Percentiles rank a stretch among this genome's conserved stretches.
Conservation (phyloP, 116 monocot species). For the Iris pallida region DNA sequence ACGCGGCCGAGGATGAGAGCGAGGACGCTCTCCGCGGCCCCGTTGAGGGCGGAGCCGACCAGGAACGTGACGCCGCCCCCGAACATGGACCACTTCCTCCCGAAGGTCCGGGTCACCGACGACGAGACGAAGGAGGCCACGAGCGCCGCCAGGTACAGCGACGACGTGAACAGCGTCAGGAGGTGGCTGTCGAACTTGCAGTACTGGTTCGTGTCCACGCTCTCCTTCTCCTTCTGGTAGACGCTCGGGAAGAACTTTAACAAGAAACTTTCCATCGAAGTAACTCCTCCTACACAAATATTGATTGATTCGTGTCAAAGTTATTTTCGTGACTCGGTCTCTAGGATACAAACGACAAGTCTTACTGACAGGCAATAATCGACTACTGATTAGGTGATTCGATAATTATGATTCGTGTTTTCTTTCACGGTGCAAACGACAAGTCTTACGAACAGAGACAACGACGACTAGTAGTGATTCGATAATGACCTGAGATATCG, state of each 20-base stretch:
- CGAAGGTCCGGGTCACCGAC: not conserved
- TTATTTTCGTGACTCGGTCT: too few relatives aligned
- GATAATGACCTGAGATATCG: not conserved
- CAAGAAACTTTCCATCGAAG: conserved; percentile 19
- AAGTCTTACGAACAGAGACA: too few relatives aligned
- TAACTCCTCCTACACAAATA: conserved; percentile 7
- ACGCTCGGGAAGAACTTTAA: conserved; percentile 14
- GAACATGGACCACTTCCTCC: conserved; percentile 22
- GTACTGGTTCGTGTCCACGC: conserved; percentile 1
- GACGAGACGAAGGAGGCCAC: conserved; percentile 10
- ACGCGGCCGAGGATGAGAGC: conserved; percentile 14
- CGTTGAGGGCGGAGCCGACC: conserved; percentile 9
- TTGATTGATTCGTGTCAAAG: too few relatives aligned
- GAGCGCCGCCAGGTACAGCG: conserved; percentile 10
- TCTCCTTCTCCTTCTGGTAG: conserved; percentile 1
- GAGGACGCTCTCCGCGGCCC: not conserved
- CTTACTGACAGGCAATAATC: too few relatives aligned
- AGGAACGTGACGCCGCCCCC: conserved; percentile 15
- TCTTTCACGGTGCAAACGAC: too few relatives aligned
- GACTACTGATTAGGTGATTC: too few relatives aligned
- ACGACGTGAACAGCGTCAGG: conserved; percentile 8
- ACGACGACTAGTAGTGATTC: too few relatives aligned
- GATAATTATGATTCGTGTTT: too few relatives aligned
- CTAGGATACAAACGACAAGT: too few relatives aligned
- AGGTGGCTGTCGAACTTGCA: conserved; percentile 17